Percentiles rank a stretch among this genome's conserved stretches.
Conservation (phyloP, 352 stramenopile genomes). For the Phytophthora capsici region DNA sequence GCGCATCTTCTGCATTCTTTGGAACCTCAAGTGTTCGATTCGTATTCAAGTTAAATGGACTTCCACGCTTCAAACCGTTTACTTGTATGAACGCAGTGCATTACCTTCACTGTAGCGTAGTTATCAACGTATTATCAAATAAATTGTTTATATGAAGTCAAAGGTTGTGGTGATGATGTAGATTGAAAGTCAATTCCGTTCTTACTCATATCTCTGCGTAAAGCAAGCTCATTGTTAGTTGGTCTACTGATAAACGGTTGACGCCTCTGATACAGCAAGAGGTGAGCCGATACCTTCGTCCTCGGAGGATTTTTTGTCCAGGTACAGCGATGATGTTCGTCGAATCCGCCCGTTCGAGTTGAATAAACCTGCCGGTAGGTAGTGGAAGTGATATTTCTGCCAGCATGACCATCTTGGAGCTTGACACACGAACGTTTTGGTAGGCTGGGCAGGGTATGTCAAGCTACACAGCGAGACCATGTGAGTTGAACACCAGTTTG, state of each 20-base stretch:
- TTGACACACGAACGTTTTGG: not conserved
- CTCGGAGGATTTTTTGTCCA: not conserved
- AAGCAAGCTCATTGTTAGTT: too few species aligned
- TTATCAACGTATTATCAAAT: too few species aligned
- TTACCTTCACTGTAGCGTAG: too few species aligned
- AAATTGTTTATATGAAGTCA: too few species aligned
- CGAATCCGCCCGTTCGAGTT: not conserved
- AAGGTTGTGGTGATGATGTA: too few species aligned
- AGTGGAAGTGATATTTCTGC: not conserved
- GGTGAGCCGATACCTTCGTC: not conserved
- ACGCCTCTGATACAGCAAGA: not conserved
- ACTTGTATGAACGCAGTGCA: too few species aligned
- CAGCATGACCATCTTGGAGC: not conserved
- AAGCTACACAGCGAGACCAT: not conserved
- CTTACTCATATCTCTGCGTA: too few species aligned
- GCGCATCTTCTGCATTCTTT: not conserved
- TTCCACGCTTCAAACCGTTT: not conserved
- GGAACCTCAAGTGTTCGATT: not conserved
- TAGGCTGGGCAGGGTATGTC: not conserved
- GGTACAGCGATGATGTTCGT: not conserved
- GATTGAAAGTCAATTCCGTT: too few species aligned
- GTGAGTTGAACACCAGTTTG: conserved; percentile 1
- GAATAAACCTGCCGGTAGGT: not conserved
- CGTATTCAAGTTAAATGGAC: not conserved
- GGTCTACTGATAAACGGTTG: not conserved